phyloP scores from a whole-genome alignment of 176 grass and related monocot genomes.

The Zoysia japonica region DNA sequence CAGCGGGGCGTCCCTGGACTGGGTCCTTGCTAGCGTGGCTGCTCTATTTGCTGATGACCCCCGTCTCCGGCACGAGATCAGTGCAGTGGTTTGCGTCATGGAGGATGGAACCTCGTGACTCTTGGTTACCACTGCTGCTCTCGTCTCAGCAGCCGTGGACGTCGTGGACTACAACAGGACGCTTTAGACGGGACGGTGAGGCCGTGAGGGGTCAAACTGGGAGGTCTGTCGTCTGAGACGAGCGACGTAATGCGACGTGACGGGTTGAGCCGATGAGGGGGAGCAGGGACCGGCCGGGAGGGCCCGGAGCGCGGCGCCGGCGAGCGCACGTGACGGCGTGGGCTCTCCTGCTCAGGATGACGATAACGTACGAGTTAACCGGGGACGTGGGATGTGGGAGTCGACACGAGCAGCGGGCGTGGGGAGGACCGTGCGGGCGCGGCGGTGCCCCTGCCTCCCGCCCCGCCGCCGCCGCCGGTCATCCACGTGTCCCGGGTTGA shows the following conservation, averaged over 20 bases:
- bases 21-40: slow-evolving; percentile 24
- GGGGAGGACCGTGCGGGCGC: slow-evolving; percentile 5
- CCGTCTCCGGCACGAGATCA: too few species aligned
- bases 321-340: slow-evolving; percentile 14
- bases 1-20: neutral
- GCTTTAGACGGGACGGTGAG: too few species aligned
- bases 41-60: neutral
- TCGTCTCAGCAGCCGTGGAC: neutral
- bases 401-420: neutral
- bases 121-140: neutral
- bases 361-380: too few species aligned
- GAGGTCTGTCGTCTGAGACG: neutral
- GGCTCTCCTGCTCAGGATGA: neutral
- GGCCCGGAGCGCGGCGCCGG: neutral
- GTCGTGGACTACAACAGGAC: too few species aligned
- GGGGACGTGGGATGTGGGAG: neutral
- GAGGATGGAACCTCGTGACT: neutral
- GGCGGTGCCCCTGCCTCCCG: neutral
- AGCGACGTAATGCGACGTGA: neutral
- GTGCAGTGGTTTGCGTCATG: neutral
- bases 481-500: neutral
- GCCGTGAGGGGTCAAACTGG: neutral
- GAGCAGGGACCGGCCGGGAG: neutral
- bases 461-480: neutral
- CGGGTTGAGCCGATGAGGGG: neutral